A percentile compares a stretch with the other conserved stretches of the same genome.
phyloP scores from a whole-genome alignment of 345 rosid species.

The Citrus maxima region DNA sequence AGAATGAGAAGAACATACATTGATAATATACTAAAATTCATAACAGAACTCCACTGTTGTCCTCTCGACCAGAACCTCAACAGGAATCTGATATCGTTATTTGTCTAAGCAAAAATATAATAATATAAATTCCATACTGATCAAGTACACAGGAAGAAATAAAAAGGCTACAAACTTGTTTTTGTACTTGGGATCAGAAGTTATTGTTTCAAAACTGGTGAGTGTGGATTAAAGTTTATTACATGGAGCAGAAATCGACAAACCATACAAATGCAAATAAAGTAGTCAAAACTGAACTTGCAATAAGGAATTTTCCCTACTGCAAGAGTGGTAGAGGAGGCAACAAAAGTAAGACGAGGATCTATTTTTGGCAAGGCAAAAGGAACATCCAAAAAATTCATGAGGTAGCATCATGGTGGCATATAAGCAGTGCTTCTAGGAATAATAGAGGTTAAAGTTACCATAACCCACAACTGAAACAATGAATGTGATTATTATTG shows the following conservation, averaged over 20 bases:
- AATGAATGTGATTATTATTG: neutral
- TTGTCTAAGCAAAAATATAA: neutral
- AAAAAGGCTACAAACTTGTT: neutral
- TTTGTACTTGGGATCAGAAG: neutral
- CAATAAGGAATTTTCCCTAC: neutral
- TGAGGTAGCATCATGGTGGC: neutral
- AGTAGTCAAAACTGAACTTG: neutral
- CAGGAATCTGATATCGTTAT: neutral
- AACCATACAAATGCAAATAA: neutral
- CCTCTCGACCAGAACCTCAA: neutral
- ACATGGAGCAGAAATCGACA: neutral
- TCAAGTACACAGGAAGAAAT: neutral
- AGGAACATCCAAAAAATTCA: neutral
- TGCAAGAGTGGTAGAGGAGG: slow-evolving; percentile 6
- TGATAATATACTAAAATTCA: too few species aligned
- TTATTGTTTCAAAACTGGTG: neutral
- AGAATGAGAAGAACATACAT: neutral
- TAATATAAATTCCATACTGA: neutral
- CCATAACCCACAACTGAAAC: neutral
- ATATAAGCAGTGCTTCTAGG: neutral
- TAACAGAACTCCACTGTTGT: too few species aligned
- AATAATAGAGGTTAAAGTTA: neutral
- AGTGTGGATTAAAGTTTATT: slow-evolving; percentile 4
- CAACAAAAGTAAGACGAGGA: neutral
- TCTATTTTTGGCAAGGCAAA: neutral